Evolutionary conservation across 495 filamentous ascomycete genomes (phyloP).

Genomic region (Hyaloscypha bicolor): DNA sequence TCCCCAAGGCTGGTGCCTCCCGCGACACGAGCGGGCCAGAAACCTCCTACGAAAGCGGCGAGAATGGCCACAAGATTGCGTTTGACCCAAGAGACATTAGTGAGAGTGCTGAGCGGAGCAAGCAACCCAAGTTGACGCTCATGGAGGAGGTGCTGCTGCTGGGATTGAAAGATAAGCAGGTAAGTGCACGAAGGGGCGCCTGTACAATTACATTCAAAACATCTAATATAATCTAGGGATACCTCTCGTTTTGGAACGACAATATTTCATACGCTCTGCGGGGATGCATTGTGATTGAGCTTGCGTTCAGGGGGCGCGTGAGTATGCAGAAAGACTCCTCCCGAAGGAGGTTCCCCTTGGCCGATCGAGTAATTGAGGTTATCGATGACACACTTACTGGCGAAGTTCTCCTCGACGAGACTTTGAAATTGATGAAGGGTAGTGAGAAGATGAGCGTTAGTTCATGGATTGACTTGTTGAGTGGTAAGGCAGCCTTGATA

Average conservation of each 20-base stretch:
- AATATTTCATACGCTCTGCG: slow-evolving; percentile 98
- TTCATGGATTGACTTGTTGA: slow-evolving; percentile 98
- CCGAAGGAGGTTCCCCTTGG: slow-evolving; percentile 85
- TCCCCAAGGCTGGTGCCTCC: slow-evolving; percentile 55
- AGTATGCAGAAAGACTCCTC: slow-evolving; percentile 98
- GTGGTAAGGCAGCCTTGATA: slow-evolving; percentile 61
- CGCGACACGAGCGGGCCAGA: slow-evolving; percentile 73
- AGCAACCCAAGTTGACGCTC: slow-evolving; percentile 95
- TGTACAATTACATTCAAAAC: not conserved
- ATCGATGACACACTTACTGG: slow-evolving; percentile 96
- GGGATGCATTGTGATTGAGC: slow-evolving; percentile 96
- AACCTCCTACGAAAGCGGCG: slow-evolving; percentile 87
- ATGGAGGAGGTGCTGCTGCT: slow-evolving; percentile 98
- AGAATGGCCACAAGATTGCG: slow-evolving; percentile 98
- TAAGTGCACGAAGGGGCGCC: slow-evolving; percentile 40
- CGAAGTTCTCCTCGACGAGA: slow-evolving; percentile 96
- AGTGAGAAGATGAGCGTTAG: slow-evolving; percentile 99
- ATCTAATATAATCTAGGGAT: slow-evolving; percentile 52
- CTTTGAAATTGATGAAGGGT: slow-evolving; percentile 99
- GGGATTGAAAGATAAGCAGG: slow-evolving; percentile 98
- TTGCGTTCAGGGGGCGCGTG: slow-evolving; percentile 93
- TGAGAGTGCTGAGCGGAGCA: slow-evolving; percentile 94
- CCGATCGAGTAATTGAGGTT: slow-evolving; percentile 93
- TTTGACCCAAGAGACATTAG: slow-evolving; percentile 97
- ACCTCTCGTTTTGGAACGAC: slow-evolving; percentile 99